Percentiles rank a stretch among this genome's conserved stretches.
Conservation (phyloP, 2,329 filamentous ascomycete species). For the Epichloe aotearoae region DNA sequence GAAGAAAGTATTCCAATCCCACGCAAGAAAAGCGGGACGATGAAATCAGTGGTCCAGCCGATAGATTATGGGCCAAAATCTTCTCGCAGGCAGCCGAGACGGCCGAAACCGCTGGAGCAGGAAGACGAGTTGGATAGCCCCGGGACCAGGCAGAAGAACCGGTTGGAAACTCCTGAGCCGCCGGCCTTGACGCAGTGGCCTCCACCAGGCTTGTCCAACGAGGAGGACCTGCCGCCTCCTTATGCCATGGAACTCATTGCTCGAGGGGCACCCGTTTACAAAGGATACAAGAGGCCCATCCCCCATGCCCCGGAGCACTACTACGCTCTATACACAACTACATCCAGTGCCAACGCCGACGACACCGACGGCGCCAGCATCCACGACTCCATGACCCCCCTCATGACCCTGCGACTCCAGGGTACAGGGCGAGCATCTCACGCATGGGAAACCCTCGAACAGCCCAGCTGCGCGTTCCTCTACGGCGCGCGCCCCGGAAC, state of each 20-base stretch:
- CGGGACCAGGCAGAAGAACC: neutral
- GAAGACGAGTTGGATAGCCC: neutral
- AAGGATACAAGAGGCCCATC: conserved; percentile 39
- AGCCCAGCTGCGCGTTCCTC: conserved; percentile 57
- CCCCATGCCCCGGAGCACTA: conserved; percentile 42
- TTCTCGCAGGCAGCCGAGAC: conserved; percentile 29
- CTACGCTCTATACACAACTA: conserved; percentile 41
- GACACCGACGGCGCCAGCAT: conserved; percentile 35
- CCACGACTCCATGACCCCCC: conserved; percentile 42
- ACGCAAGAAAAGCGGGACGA: conserved; percentile 2
- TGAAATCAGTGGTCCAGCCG: neutral
- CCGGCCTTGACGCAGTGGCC: conserved; percentile 34
- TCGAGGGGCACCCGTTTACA: conserved; percentile 43
- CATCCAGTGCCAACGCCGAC: conserved; percentile 28
- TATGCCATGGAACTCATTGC: conserved; percentile 45
- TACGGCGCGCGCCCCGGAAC: conserved; percentile 56
- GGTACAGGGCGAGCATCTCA: conserved; percentile 27
- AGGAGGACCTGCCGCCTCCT: conserved; percentile 37
- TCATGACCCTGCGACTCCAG: conserved; percentile 41
- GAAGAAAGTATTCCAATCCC: neutral
- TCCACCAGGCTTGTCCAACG: conserved; percentile 33
- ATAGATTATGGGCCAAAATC: conserved; percentile 5
- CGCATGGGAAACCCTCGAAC: conserved; percentile 61
- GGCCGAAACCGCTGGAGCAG: conserved; percentile 21
- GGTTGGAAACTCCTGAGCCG: neutral